Conservation (phyloP, 1,284 basidiomycete genomes). For the Rhodotorula sp. region DNA sequence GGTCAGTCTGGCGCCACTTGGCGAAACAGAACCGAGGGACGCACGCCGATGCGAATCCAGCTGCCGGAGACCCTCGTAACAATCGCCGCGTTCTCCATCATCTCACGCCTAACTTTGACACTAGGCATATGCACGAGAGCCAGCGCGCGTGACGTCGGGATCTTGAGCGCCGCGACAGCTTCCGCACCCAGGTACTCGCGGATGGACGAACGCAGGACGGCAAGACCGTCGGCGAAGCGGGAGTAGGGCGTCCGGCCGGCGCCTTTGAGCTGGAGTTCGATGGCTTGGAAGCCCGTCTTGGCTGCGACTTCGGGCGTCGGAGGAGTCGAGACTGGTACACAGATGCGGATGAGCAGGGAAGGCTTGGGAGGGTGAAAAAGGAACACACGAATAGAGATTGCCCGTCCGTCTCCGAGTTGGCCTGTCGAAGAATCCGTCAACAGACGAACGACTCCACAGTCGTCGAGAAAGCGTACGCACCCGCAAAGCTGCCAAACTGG, state of each 20-base stretch:
- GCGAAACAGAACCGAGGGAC: not conserved
- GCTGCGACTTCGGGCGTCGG: slow-evolving; percentile 46
- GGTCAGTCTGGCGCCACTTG: not conserved
- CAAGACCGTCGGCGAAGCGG: slow-evolving; percentile 84
- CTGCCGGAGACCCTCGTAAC: slow-evolving; percentile 81
- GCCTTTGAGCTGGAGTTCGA: slow-evolving; percentile 86
- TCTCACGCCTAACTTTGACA: slow-evolving; percentile 74
- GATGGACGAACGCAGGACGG: slow-evolving; percentile 85
- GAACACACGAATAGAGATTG: slow-evolving; percentile 72
- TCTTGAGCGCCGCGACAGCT: slow-evolving; percentile 82
- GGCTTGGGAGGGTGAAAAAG: too few relatives aligned
- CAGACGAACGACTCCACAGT: not conserved
- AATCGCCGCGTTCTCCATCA: slow-evolving; percentile 73
- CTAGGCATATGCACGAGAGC: slow-evolving; percentile 73
- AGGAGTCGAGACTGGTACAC: slow-evolving; percentile 27
- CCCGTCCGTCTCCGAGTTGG: slow-evolving; percentile 94
- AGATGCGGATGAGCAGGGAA: slow-evolving; percentile 14
- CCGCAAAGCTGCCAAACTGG: slow-evolving; percentile 1
- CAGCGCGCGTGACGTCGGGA: slow-evolving; percentile 86
- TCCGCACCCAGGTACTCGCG: slow-evolving; percentile 64
- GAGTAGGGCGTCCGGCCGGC: slow-evolving; percentile 92
- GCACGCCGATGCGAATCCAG: slow-evolving; percentile 82
- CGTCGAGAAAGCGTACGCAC: too few relatives aligned
- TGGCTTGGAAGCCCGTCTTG: slow-evolving; percentile 50
- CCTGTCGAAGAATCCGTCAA: slow-evolving; percentile 56